Base-by-base conservation (phyloP, 371 early-diverging fungal species). In the Batrachochytrium dendrobatidis region DNA sequence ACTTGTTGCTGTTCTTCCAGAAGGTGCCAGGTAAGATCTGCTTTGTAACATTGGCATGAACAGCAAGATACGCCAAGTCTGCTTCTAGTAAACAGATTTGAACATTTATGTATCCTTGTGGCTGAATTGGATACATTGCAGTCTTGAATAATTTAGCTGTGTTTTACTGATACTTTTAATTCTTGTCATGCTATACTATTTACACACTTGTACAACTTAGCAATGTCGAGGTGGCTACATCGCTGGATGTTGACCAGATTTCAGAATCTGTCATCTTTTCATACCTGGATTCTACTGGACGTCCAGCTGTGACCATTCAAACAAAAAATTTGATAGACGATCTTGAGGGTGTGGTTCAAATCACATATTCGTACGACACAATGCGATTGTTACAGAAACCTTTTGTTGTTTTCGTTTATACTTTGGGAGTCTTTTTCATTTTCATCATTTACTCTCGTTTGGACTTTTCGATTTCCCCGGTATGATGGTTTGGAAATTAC, bases 1-100 rank as follows among this genome's bases (percentile, higher is more conserved):
- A 49, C 64, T 95, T 25, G 81, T 75, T 4, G 68, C 94, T 20
- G 82, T 91, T 50, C 76, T 98, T 34, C 98, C 98, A 2, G 96
- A 98, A 66, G 97, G 98, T 34, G 89, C 95, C 0, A 71, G 61
- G 86, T 89, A 85, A 68, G 81, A 77, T 52, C 17, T n/a, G 17
- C 17, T 56, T 34, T 12, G 18, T 15, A 39, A 15, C 39, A 39
- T 15, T 15, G 39, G 15, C 15, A 39, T 20, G 20, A 20, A 15
- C 15, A 15, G 39, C 15, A 39, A 15, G 15, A 39, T 15, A 15
- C 15, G 15, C 20, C 39, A 20, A 39, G 39, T 39, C 15, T 39
- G 39, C 39, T 39, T 15, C 15, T 15, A 15, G 15, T 39, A 20
- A 20, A 39, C 39, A 20, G 39, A 39, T 39, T 20, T 20, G 39